Percentiles rank a stretch among this genome's conserved stretches.
Conservation (phyloP, 768 basidiomycete species). For the Hemileccinum rubropunctum region DNA sequence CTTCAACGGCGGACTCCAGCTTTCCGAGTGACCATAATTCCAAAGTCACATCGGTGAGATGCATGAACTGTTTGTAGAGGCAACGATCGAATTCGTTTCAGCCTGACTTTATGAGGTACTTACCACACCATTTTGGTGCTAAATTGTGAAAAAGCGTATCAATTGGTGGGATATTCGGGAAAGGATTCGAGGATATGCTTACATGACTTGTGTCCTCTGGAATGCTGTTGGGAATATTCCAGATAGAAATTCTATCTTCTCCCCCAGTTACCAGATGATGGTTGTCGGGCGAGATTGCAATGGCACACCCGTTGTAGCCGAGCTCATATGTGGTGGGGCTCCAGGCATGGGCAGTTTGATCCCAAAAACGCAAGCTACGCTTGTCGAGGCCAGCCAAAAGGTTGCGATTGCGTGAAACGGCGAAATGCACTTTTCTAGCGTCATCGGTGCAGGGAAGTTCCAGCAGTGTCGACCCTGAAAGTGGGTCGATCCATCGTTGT, state of each 20-base stretch:
- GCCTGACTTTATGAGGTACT: neutral
- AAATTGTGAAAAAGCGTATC: neutral
- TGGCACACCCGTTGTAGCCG: neutral
- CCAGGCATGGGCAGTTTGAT: slow-evolving; percentile 7
- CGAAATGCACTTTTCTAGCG: slow-evolving; percentile 2
- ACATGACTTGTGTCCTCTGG: neutral
- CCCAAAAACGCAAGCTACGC: slow-evolving; percentile 7
- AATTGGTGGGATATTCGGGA: neutral
- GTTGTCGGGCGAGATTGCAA: slow-evolving; percentile 10
- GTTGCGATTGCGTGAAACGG: slow-evolving; percentile 9
- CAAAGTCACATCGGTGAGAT: neutral
- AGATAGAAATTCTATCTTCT: slow-evolving; percentile 13
- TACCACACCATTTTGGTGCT: slow-evolving; percentile 4
- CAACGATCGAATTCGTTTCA: neutral
- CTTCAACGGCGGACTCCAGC: neutral
- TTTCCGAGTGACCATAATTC: slow-evolving; percentile 6
- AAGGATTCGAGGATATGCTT: neutral
- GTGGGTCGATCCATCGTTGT: slow-evolving; percentile 11
- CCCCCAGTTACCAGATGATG: slow-evolving; percentile 9
- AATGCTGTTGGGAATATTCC: slow-evolving; percentile 1
- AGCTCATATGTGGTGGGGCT: neutral
- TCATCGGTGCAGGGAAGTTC: slow-evolving; percentile 3
- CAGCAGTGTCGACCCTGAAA: slow-evolving; percentile 8
- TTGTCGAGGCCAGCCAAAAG: slow-evolving; percentile 5
- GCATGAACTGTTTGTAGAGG: slow-evolving; percentile 11